Percentiles rank a stretch among this genome's conserved stretches.
Evolutionary conservation across 2,329 filamentous ascomycete species (phyloP).

Genomic region (Neospermospora avenae): DNA sequence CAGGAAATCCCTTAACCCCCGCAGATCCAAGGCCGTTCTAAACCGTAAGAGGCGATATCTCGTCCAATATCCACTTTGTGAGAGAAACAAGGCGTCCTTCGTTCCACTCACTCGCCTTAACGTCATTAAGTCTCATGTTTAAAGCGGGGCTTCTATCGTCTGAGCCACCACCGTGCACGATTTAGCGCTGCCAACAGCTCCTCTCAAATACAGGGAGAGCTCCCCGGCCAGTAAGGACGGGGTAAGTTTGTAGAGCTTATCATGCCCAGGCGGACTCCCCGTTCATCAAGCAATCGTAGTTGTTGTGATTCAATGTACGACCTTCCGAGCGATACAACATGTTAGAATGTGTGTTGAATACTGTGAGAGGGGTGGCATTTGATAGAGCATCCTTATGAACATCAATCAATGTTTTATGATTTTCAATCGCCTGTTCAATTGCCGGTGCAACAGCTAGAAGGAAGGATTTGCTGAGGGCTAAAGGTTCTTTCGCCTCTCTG

Average conservation of each 20-base stretch:
- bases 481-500: neutral
- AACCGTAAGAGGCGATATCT: neutral
- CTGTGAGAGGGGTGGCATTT: neutral
- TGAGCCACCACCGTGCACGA: constrained; percentile 5
- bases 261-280: constrained; percentile 3
- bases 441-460: too few species aligned
- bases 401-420: too few species aligned
- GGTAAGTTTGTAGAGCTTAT: neutral
- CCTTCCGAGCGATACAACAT: neutral
- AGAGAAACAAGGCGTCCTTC: neutral
- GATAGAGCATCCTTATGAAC: too few species aligned
- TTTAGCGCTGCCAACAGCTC: neutral
- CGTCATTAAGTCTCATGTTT: neutral
- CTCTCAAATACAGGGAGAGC: neutral
- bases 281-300: neutral
- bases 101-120: constrained; percentile 1
- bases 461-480: too few species aligned
- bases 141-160: neutral
- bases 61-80: neutral
- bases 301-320: neutral
- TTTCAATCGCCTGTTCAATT: neutral
- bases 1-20: neutral
- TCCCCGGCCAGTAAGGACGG: neutral
- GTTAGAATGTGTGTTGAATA: too few species aligned
- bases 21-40: neutral